These are phyloP conservation scores for Poa annua DNA, from an alignment of 176 grass and related monocot genomes.

Conservation along the genomic window DNA sequence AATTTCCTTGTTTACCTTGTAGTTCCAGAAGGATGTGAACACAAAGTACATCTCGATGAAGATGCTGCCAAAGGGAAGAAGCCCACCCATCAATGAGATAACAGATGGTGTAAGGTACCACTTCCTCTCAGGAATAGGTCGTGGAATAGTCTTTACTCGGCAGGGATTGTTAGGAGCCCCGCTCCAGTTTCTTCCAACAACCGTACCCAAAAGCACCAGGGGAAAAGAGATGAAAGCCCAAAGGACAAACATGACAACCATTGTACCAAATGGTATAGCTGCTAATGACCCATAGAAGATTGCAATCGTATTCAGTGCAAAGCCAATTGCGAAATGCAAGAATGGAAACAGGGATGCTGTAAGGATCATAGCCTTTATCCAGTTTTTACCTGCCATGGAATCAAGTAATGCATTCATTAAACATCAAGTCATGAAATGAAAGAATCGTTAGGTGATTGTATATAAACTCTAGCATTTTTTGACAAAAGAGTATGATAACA, in stretches of 20 bases:
- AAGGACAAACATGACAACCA: constrained; percentile 92
- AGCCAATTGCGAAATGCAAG: constrained; percentile 89
- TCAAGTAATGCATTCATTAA: constrained; percentile 38
- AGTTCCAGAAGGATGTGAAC: constrained; percentile 99
- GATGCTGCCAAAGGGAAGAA: constrained; percentile 97
- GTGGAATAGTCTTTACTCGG: constrained; percentile 97
- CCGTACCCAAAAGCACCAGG: constrained; percentile 85
- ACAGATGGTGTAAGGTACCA: constrained; percentile 97
- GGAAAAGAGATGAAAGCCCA: constrained; percentile 99
- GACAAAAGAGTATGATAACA: neutral
- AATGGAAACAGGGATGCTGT: constrained; percentile 95
- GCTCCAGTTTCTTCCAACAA: constrained; percentile 94
- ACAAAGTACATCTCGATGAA: constrained; percentile 99
- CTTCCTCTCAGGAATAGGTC: constrained; percentile 92
- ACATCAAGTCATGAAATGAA: neutral
- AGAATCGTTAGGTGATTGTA: neutral
- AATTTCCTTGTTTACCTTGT: constrained; percentile 70
- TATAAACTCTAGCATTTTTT: constrained; percentile 26
- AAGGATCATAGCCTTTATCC: constrained; percentile 97
- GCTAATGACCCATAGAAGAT: constrained; percentile 96
- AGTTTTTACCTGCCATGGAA: constrained; percentile 84
- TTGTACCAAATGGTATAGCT: constrained; percentile 95
- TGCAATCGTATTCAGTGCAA: constrained; percentile 87
- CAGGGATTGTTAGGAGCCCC: constrained; percentile 97
- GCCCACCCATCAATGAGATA: constrained; percentile 88